phyloP scores from a whole-genome alignment of 345 rosid genomes.

The Acer saccharum region DNA sequence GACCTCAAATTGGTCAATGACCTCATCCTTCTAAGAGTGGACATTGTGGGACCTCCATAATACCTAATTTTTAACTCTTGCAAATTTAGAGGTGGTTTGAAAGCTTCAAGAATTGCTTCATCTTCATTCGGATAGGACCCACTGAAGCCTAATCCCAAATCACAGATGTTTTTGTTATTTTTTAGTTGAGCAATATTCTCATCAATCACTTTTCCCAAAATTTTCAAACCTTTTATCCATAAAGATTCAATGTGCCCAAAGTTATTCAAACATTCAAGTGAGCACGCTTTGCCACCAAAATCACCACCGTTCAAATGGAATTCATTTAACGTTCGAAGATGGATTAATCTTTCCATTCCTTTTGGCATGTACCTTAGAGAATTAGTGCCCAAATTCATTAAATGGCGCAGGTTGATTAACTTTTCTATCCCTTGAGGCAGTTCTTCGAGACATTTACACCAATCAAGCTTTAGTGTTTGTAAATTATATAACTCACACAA shows the following conservation, averaged over 20 bases:
- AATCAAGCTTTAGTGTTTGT: neutral
- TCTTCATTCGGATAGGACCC: too few relatives aligned
- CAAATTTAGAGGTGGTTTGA: slow-evolving; percentile 6
- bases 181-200: too few relatives aligned
- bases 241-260: neutral
- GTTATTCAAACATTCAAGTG: neutral
- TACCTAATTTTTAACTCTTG: neutral
- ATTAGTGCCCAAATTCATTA: neutral
- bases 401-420: slow-evolving; percentile 12
- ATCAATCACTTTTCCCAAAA: too few relatives aligned
- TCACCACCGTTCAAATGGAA: neutral
- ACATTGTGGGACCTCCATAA: neutral
- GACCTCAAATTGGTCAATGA: neutral
- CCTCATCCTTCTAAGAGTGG: neutral
- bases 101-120: neutral
- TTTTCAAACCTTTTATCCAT: too few relatives aligned
- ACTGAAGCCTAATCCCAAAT: too few relatives aligned
- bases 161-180: too few relatives aligned
- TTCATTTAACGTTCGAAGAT: neutral
- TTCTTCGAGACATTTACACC: neutral
- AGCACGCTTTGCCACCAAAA: neutral
- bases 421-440: slow-evolving; percentile 8
- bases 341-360: slow-evolving; percentile 3
- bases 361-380: slow-evolving; percentile 7
- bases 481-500: slow-evolving; percentile 12